Evolutionary conservation across 2,329 filamentous ascomycete species (phyloP).

Genomic region (Achaetomium macrosporum): DNA sequence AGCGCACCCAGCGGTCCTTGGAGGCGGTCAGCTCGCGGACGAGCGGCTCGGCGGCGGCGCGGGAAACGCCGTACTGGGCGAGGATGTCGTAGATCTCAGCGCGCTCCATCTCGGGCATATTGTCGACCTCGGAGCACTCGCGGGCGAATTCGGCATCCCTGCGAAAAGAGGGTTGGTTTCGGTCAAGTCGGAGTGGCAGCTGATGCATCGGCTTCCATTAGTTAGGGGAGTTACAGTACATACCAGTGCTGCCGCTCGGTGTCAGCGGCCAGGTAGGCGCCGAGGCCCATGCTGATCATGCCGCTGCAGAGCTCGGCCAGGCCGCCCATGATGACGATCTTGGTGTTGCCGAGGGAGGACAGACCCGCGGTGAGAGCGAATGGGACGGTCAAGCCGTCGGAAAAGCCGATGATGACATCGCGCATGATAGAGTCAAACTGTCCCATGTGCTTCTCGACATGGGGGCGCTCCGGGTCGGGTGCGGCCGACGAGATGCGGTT

Average conservation of each 20-base stretch:
- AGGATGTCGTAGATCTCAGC: slow-evolving; percentile 45
- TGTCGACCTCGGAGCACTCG: slow-evolving; percentile 39
- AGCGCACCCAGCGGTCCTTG: slow-evolving; percentile 46
- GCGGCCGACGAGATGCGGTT: background rate
- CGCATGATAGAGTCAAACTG: background rate
- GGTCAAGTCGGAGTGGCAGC: background rate
- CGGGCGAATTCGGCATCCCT: slow-evolving; percentile 45
- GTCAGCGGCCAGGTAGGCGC: slow-evolving; percentile 58
- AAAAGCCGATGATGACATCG: slow-evolving; percentile 50
- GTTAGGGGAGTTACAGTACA: background rate
- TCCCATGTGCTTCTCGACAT: background rate
- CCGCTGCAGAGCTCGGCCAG: slow-evolving; percentile 66
- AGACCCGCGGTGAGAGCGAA: slow-evolving; percentile 69
- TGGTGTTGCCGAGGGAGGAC: slow-evolving; percentile 54
- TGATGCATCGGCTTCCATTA: no score
- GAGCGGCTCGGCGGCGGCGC: slow-evolving; percentile 38
- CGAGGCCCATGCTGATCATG: slow-evolving; percentile 68
- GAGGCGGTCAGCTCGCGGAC: slow-evolving; percentile 44
- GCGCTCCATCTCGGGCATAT: slow-evolving; percentile 40
- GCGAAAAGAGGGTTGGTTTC: slow-evolving; percentile 26
- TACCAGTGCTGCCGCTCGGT: background rate
- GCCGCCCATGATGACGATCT: slow-evolving; percentile 61
- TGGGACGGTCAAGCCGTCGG: slow-evolving; percentile 68
- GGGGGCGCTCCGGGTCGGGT: background rate
- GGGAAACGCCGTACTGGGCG: slow-evolving; percentile 39